Evolutionary conservation across 2,329 filamentous ascomycete species (phyloP).

Genomic region (Ophiostoma quercus): DNA sequence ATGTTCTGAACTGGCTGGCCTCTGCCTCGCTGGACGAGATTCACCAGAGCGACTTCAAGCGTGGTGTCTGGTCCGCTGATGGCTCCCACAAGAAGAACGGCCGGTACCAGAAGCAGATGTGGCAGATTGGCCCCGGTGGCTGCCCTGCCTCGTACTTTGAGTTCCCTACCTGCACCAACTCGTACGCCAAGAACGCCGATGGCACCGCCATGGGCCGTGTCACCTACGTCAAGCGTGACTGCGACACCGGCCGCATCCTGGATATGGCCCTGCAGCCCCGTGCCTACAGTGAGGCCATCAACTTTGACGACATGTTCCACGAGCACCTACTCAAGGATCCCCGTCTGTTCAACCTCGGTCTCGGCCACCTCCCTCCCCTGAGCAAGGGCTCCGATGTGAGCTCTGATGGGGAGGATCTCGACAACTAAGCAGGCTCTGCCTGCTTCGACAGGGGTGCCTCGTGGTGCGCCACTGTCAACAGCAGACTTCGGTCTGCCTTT

Average conservation of each 20-base stretch:
- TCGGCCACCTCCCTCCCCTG: constrained; percentile 3
- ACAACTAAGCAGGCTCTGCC: no score
- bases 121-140: constrained; percentile 22
- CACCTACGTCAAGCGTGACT: constrained; percentile 24
- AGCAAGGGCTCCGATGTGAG: background rate
- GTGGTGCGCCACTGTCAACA: no score
- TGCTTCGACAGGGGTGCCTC: no score
- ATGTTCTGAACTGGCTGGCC: constrained; percentile 16
- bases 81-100: background rate
- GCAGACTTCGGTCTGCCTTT: no score
- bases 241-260: constrained; percentile 17
- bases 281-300: constrained; percentile 22
- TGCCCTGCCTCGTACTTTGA: constrained; percentile 25
- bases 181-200: background rate
- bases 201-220: constrained; percentile 8
- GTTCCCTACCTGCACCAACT: constrained; percentile 23
- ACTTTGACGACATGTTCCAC: constrained; percentile 25
- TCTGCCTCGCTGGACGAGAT: constrained; percentile 10
- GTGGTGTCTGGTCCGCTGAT: constrained; percentile 13
- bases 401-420: background rate
- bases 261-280: constrained; percentile 18
- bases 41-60: constrained; percentile 17
- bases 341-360: constrained; percentile 21
- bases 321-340: constrained; percentile 17
- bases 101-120: constrained; percentile 20